Base-by-base conservation (phyloP, 192 early-diverging fungal genomes). In the Coemansia asiatica region DNA sequence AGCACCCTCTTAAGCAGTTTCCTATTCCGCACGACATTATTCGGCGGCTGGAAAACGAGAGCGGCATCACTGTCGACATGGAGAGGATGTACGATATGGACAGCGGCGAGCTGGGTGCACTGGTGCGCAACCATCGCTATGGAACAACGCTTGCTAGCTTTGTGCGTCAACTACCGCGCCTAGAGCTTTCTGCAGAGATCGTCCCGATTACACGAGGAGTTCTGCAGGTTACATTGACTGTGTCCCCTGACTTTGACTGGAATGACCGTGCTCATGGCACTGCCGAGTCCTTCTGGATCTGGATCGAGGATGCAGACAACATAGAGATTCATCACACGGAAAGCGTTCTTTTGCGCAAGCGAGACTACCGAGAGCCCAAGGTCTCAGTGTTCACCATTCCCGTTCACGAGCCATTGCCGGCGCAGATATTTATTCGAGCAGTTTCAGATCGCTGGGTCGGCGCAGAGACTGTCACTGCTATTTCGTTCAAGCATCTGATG, bases 391-490 rank as follows among this genome's bases (percentile, higher is more conserved):
- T 99, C 68, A 95, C 94, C 0, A 91, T 99, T 47, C 95, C 96
- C 0, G 78, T 99, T 18, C 89, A 92, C 10, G 95, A 96, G 72
- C 93, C 94, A 23, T 82, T 97, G 40, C 94, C 95, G 19, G 74
- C 92, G 28, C 94, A 98, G 73, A 88, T 98, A 26, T 96, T 85
- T 79, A 86, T 99, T 23, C 89, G 92, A n/a, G 94, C 93, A 0
- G 83, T 96, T 3, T 97, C 95, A 0, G 98, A 99, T 81, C 85
- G 88, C 36, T 99, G 98, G 98, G 72, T 99, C 31, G 93, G 95
- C 22, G 86, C 94, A 2, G 95, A 97, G 70, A 88, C 89, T 0
- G 85, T 92, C 19, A 76, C 90, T 6, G 86, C 95, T 0, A 87
- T 99, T 18, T 94, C 95, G 6, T 94, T 99, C 77, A 88, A 92